Base-by-base conservation (phyloP, 148 eudicot species). In the Vaccinium myrtillus region DNA sequence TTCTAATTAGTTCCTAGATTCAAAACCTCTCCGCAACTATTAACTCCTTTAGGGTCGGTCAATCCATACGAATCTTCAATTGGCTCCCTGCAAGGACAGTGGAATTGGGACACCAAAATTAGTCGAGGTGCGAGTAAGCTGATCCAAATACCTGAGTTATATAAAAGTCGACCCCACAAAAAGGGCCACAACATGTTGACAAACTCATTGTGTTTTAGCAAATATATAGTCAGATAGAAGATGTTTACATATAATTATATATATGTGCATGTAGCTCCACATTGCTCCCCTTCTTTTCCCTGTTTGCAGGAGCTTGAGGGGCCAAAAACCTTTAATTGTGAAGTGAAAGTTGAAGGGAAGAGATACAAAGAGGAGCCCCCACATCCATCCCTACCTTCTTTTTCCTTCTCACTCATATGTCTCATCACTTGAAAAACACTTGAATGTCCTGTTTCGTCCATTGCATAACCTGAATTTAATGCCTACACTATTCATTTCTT, bases 361-460 rank as follows among this genome's bases (percentile, higher is more conserved):
- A 39, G 77, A 39, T 50, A 43, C 23, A 18, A 36, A 8, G 11
- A 77, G 32, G 30, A 51, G 79, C 23, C 55, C 55, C 79, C 79
- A 77, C 46, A 63, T 2, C 69, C 27, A 63, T 49, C 79, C 19
- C 18, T 48, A 77, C 79, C 56, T 1, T 21, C 12, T n/a, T 46
- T 49, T 77, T 48, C 65, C 73, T 23, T 11, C 11, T 77, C 53
- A 50, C 23, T 51, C 79, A 77, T 49, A 49, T 27, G 79, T 77
- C 79, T 49, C 30, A 77, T 77, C 79, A 49, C 79, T 49, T 23
- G 6, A 5, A 48, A 43, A 75, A 18, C 79, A n/a, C 25, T 51
- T 77, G 19, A 51, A 77, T 77, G 79, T 77, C 56, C 36, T 77
- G 55, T 12, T 49, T 49, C 30, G 79, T 77, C 79, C 49, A 50